Evolutionary conservation across 352 stramenopile genomes (phyloP), one percentile per base, ranked within the genome.

Genomic region (Pythium aquatile): DNA sequence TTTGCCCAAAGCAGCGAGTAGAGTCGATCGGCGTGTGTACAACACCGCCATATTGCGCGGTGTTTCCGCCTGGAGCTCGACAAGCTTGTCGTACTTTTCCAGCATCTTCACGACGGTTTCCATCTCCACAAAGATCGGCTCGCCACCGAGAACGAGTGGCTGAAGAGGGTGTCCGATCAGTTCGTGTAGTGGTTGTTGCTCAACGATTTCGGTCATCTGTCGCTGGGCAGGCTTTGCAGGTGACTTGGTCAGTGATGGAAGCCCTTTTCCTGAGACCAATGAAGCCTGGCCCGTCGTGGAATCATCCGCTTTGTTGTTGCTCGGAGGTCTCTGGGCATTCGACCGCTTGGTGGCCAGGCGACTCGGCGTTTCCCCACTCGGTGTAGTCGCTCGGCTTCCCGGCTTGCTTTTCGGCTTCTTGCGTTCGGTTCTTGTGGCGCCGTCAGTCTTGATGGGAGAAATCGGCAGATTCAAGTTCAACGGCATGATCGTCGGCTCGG

Each of bases 21-120:
- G 68, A 5, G 83, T 89, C 3, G 83, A 90, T 20, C 83, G 70
- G 8, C 83, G 69, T 7, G 78, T 81, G 48, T 83, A 72, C 40
- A 92, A 57, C 24, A 83, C 74, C 3, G 76, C 75, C 73, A 90
- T 86, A 26, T 77, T 83, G n/a, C 76, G 71, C 10, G 69, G 72
- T 4, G 78, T 70, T 58, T 90, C 77, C 0, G 69, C 74, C 10
- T 83, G 74, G 13, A 88, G 28, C 0, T 66, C 58, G 46, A 92
- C 82, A 52, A 90, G 78, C 62, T 90, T 92, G 66, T 77, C 75
- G 68, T 90, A 92, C 55, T 83, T 37, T 8, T 79, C 65, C 3
- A 92, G 68, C 83, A 92, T 89, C 6, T 69, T 55, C 17, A 73
- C 30, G 1, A 51, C 49, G 0, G 61, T 29, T 29, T 17, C 1